Conservation (phyloP, 2,329 filamentous ascomycete genomes). For the Stemphylium vesicarium region DNA sequence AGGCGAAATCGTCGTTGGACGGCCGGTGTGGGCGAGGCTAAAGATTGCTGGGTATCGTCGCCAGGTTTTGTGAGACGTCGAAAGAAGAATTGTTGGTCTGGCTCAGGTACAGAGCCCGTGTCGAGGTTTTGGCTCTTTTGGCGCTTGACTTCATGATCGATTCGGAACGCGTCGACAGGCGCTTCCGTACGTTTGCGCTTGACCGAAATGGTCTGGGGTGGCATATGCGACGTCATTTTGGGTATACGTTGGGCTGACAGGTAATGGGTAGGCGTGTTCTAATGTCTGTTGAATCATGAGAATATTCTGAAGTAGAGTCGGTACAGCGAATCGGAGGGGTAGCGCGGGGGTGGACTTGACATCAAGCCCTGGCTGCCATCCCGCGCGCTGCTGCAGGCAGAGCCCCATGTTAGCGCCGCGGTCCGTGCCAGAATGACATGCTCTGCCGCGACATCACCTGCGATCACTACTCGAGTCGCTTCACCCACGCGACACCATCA, state of each 20-base stretch:
- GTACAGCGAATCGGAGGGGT: conserved; percentile 20
- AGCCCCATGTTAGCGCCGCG: conserved; percentile 10
- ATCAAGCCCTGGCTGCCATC: conserved; percentile 13
- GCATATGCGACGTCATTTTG: conserved; percentile 4
- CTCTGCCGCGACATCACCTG: conserved; percentile 19
- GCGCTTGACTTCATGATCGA: conserved; percentile 33
- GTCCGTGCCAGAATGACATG: not conserved
- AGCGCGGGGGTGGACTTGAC: conserved; percentile 17
- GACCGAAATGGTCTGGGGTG: conserved; percentile 47
- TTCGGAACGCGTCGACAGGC: conserved; percentile 59
- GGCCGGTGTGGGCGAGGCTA: conserved; percentile 25
- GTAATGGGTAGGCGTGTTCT: too few species aligned
- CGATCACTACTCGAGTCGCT: conserved; percentile 3
- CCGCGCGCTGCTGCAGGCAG: conserved; percentile 14
- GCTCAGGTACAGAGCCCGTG: not conserved
- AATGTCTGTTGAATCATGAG: not conserved
- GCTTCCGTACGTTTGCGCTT: conserved; percentile 64
- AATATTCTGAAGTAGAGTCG: conserved; percentile 1
- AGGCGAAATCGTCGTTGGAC: conserved; percentile 35
- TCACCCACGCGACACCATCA: conserved; percentile 27
- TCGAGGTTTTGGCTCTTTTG: conserved; percentile 23
- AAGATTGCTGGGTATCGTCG: conserved; percentile 13
- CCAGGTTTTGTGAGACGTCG: conserved; percentile 34
- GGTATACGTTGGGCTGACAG: not conserved
- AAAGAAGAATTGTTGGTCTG: conserved; percentile 2